phyloP scores from a whole-genome alignment of 2,329 filamentous ascomycete genomes.

The Colletotrichum orchidophilum region DNA sequence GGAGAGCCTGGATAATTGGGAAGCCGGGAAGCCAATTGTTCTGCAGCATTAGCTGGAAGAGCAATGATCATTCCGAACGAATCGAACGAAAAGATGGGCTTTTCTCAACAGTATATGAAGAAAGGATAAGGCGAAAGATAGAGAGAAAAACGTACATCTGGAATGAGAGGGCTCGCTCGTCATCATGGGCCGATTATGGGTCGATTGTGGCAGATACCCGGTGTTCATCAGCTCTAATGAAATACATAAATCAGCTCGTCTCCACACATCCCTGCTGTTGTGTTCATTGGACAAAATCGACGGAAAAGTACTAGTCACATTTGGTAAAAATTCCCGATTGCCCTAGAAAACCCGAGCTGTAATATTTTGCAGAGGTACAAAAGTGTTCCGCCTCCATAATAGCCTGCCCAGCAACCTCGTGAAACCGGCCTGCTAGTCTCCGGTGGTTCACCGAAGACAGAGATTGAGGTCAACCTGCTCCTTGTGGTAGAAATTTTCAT shows the following conservation, averaged over 20 bases:
- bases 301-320: constrained; percentile 12
- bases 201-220: constrained; percentile 30
- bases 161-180: constrained; percentile 12
- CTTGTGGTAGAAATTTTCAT: not conserved
- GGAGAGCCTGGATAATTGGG: constrained; percentile 84
- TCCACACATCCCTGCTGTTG: not conserved
- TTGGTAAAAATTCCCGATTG: constrained; percentile 24
- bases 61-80: not conserved
- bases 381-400: not conserved
- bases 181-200: constrained; percentile 33
- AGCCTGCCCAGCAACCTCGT: not conserved
- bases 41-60: constrained; percentile 54
- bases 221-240: constrained; percentile 11
- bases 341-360: not conserved
- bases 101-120: not conserved
- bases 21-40: constrained; percentile 73
- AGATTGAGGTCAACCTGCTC: not conserved
- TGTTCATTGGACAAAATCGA: constrained; percentile 7
- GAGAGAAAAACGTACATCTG: not conserved
- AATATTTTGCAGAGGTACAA: too few species aligned
- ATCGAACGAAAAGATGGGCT: too few species aligned
- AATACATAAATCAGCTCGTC: constrained; percentile 2
- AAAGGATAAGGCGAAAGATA: not conserved
- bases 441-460: constrained; percentile 3
- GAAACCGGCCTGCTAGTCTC: not conserved